Evolutionary conservation across 495 filamentous ascomycete genomes (phyloP).

Genomic region (Hyaloscypha variabilis): DNA sequence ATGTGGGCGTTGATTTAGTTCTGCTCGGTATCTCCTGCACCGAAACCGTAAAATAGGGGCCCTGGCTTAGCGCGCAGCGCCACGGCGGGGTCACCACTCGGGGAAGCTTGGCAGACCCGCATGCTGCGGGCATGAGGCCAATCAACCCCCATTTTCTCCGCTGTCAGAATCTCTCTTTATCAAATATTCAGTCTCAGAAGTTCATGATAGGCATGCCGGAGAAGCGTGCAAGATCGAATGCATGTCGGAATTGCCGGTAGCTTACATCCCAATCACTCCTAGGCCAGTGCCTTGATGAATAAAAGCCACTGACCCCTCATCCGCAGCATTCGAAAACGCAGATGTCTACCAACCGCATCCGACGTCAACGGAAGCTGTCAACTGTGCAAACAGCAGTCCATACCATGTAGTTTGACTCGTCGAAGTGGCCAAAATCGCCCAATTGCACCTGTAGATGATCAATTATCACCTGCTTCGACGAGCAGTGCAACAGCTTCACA

Average conservation of each 20-base stretch:
- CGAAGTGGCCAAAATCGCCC: background rate
- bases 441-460: background rate
- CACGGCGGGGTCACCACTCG: too few species aligned
- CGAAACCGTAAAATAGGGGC: too few species aligned
- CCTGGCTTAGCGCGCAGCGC: too few species aligned
- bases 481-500: background rate
- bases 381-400: conserved; percentile 5
- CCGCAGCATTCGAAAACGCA: too few species aligned
- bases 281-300: too few species aligned
- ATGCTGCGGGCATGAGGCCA: conserved; percentile 6
- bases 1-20: background rate
- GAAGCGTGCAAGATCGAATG: conserved; percentile 6
- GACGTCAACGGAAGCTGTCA: conserved; percentile 6
- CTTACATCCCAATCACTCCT: background rate
- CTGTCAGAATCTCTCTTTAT: background rate
- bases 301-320: too few species aligned
- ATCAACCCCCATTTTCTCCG: conserved; percentile 1
- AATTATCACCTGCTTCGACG: background rate
- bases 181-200: too few species aligned
- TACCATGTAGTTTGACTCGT: conserved; percentile 6
- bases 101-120: background rate
- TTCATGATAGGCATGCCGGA: background rate
- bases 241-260: conserved; percentile 14
- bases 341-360: background rate
- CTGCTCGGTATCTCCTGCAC: too few species aligned